Evolutionary conservation across 441 rosid species (phyloP).

Genomic region (Hura crepitans): DNA sequence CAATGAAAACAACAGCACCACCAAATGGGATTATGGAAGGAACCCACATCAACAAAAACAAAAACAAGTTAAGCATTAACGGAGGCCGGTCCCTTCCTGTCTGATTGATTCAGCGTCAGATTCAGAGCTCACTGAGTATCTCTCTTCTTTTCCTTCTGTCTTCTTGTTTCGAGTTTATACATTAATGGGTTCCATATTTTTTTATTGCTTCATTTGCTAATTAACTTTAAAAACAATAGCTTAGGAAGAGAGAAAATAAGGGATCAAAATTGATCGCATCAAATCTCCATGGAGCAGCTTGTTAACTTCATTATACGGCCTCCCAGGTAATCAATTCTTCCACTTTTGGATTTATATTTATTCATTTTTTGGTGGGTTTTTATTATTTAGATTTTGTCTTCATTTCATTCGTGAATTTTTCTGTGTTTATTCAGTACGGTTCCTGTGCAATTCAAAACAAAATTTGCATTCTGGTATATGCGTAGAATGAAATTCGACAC

Average conservation of each 20-base stretch:
- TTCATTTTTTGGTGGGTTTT: background rate
- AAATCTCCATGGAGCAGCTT: conserved; percentile 79
- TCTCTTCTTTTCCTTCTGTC: conserved; percentile 3
- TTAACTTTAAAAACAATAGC: conserved; percentile 17
- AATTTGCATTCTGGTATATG: conserved; percentile 15
- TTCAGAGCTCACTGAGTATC: conserved; percentile 3
- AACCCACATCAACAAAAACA: background rate
- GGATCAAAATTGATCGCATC: conserved; percentile 22
- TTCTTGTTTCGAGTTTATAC: conserved; percentile 4
- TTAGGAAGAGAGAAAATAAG: conserved; percentile 13
- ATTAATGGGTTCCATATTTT: background rate
- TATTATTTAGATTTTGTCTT: background rate
- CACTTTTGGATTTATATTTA: background rate
- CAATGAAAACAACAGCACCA: conserved; percentile 16
- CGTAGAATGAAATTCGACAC: conserved; percentile 11
- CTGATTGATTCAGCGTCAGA: conserved; percentile 16
- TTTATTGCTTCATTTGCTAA: conserved; percentile 20
- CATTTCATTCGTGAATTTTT: conserved; percentile 2
- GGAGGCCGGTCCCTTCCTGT: conserved; percentile 5
- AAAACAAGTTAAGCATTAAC: background rate
- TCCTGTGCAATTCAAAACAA: conserved; percentile 12
- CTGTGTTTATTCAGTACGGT: conserved; percentile 18
- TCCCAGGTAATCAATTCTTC: conserved; percentile 54
- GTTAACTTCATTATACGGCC: conserved; percentile 90
- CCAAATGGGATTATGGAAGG: conserved; percentile 15